A percentile compares a stretch with the other conserved stretches of the same genome.
These are phyloP conservation scores for Leishmania guyanensis DNA, from an alignment of 208 protist genomes.

Conservation along the genomic window DNA sequence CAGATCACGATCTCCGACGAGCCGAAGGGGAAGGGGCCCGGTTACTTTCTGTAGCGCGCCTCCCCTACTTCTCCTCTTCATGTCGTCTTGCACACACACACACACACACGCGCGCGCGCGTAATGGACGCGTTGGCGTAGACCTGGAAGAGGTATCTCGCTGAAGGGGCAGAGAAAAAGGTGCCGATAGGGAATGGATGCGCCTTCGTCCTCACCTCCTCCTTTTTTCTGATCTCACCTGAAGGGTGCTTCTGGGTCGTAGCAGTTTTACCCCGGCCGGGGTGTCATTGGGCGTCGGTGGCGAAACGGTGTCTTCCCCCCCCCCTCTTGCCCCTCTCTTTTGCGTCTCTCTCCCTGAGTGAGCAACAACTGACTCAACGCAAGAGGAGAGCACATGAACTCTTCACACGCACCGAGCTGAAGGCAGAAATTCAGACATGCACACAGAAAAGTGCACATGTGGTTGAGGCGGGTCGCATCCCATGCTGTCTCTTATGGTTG, in stretches of 20 bases:
- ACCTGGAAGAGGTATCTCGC: background rate
- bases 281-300: background rate
- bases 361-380: background rate
- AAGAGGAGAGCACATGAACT: background rate
- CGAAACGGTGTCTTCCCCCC: background rate
- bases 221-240: too few species aligned
- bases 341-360: background rate
- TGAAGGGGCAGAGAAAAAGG: background rate
- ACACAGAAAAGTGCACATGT: background rate
- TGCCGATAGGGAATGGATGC: background rate
- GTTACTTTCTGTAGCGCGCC: constrained; percentile 70
- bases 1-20: constrained; percentile 44
- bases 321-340: background rate
- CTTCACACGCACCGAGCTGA: background rate
- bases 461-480: background rate
- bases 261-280: background rate
- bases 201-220: background rate
- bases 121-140: too few species aligned
- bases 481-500: background rate
- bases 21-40: constrained; percentile 44
- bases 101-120: too few species aligned
- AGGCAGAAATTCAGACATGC: too few species aligned
- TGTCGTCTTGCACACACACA: background rate
- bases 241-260: background rate
- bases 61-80: background rate